A percentile compares a stretch with the other conserved stretches of the same genome.
These are phyloP conservation scores for Venturia aucupariae DNA, from an alignment of 2,329 filamentous ascomycete species.

Conservation along the genomic window DNA sequence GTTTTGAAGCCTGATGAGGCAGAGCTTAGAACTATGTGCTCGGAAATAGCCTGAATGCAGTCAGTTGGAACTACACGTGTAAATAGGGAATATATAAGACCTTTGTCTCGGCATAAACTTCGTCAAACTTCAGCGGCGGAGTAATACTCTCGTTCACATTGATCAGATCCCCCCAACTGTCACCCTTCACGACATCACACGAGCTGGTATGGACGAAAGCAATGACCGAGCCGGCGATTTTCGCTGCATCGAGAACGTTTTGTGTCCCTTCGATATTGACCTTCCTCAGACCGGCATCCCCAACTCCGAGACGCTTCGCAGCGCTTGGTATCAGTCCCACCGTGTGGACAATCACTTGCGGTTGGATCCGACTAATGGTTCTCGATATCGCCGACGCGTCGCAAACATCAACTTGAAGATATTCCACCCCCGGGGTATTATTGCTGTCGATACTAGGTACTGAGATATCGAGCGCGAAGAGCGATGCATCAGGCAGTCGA, in stretches of 20 bases:
- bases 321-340: background rate
- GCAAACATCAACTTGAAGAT: background rate
- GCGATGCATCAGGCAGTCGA: background rate
- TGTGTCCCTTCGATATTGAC: conserved; percentile 85
- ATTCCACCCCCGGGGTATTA: background rate
- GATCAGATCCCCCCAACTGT: background rate
- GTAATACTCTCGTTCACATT: background rate
- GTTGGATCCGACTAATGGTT: background rate
- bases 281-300: background rate
- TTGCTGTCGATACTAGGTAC: background rate
- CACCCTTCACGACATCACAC: conserved; percentile 3
- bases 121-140: background rate
- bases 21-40: conserved; percentile 67
- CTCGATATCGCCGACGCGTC: background rate
- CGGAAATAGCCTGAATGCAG: conserved; percentile 41
- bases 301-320: background rate
- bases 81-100: background rate
- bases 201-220: conserved; percentile 78
- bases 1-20: conserved; percentile 63
- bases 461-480: background rate
- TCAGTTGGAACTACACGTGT: background rate
- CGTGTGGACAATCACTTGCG: background rate
- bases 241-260: conserved; percentile 66
- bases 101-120: background rate
- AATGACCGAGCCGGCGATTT: conserved; percentile 55